Conservation (phyloP, 805 yeast genomes). For the Cyberlindnera nakhonratchasimensis region DNA sequence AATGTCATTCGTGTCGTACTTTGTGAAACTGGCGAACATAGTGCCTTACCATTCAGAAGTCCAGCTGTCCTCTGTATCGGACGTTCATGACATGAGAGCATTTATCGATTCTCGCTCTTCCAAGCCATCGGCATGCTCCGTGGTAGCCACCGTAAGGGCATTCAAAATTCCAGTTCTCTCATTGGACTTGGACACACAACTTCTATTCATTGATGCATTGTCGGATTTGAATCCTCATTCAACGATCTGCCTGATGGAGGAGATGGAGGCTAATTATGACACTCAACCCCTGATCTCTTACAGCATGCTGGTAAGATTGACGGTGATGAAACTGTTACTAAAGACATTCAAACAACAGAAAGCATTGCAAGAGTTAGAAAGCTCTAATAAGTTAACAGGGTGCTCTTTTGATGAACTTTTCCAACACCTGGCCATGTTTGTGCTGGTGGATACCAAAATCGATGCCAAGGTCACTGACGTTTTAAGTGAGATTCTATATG, state of each 20-base stretch:
- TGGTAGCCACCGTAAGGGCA: constrained; percentile 18
- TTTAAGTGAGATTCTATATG: constrained; percentile 9
- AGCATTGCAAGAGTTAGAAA: constrained; percentile 5
- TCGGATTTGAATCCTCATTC: constrained; percentile 16
- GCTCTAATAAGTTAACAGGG: constrained; percentile 2
- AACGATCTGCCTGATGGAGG: constrained; percentile 3
- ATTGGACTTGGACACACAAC: constrained; percentile 19
- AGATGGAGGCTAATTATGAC: constrained; percentile 6
- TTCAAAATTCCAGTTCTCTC: constrained; percentile 15
- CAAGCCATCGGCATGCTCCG: constrained; percentile 22
- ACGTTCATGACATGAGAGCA: constrained; percentile 12
- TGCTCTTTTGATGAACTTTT: constrained; percentile 14
- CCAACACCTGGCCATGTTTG: constrained; percentile 18
- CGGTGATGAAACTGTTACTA: constrained; percentile 17
- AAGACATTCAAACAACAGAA: constrained; percentile 22
- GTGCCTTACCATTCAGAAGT: constrained; percentile 22
- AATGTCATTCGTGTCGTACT: constrained; percentile 18
- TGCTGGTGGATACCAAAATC: constrained; percentile 16
- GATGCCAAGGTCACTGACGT: constrained; percentile 6
- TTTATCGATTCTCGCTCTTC: constrained; percentile 14
- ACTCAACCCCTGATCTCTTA: constrained; percentile 5
- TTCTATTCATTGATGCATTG: constrained; percentile 23
- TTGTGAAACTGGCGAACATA: constrained; percentile 23
- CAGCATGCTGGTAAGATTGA: constrained; percentile 15
- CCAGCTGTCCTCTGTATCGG: constrained; percentile 2